Conservation (phyloP, 108 stramenopile genomes). For the Cyclostephanos tholiformis region DNA sequence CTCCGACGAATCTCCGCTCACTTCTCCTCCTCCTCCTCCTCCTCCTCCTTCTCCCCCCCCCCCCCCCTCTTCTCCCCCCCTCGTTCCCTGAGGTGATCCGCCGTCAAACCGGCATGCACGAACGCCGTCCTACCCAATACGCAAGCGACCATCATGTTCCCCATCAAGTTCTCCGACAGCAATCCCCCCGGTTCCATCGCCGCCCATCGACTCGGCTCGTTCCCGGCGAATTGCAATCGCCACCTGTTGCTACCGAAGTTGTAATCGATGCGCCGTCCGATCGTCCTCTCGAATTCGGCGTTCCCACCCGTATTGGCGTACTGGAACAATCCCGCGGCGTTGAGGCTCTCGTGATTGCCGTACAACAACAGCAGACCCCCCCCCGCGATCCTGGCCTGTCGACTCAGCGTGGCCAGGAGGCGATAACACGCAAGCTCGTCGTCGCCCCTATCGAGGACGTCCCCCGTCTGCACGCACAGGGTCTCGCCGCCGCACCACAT, state of each 20-base stretch:
- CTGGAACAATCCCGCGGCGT: slow-evolving; percentile 73
- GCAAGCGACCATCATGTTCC: slow-evolving; percentile 73
- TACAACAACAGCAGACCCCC: slow-evolving; percentile 63
- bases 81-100: slow-evolving; percentile 53
- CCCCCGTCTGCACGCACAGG: slow-evolving; percentile 78
- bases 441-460: slow-evolving; percentile 74
- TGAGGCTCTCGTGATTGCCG: slow-evolving; percentile 83
- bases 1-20: not conserved
- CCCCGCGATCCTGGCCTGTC: slow-evolving; percentile 54
- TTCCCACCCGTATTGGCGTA: slow-evolving; percentile 64
- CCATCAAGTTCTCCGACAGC: slow-evolving; percentile 49
- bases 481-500: slow-evolving; percentile 67
- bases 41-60: slow-evolving; percentile 2
- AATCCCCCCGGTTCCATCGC: slow-evolving; percentile 76
- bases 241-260: slow-evolving; percentile 53
- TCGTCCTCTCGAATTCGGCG: slow-evolving; percentile 57
- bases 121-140: slow-evolving; percentile 72
- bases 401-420: slow-evolving; percentile 56
- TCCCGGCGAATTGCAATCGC: slow-evolving; percentile 72
- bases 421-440: slow-evolving; percentile 71
- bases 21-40: slow-evolving; percentile 4
- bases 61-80: not conserved
- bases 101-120: slow-evolving; percentile 78
- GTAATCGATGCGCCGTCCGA: slow-evolving; percentile 35
- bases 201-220: slow-evolving; percentile 76